These are phyloP conservation scores for Aspergillus awamori DNA, from an alignment of 2,329 filamentous ascomycete species.

Conservation along the genomic window DNA sequence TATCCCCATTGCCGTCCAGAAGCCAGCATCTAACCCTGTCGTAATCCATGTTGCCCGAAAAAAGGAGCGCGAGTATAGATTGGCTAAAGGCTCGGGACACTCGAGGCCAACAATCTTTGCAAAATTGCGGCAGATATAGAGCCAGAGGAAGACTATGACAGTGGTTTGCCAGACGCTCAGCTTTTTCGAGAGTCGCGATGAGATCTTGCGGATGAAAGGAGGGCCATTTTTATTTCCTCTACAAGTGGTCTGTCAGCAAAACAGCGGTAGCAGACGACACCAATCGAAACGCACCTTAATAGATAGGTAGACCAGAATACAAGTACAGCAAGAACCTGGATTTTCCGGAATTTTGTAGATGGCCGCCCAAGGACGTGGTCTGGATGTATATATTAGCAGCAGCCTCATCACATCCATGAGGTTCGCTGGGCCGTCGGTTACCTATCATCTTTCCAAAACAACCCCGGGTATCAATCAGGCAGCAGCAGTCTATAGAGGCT, in stretches of 20 bases:
- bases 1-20: constrained; percentile 98
- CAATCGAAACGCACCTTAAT: constrained; percentile 59
- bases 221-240: constrained; percentile 89
- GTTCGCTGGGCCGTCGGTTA: constrained; percentile 14
- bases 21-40: constrained; percentile 91
- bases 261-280: not conserved
- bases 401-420: not conserved
- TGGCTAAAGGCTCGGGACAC: constrained; percentile 88
- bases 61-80: constrained; percentile 88
- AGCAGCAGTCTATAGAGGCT: not conserved
- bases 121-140: constrained; percentile 91
- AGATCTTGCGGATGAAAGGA: constrained; percentile 53
- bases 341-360: constrained; percentile 85
- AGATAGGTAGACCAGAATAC: constrained; percentile 90
- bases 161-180: constrained; percentile 90
- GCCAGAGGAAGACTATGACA: constrained; percentile 82
- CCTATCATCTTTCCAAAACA: constrained; percentile 36
- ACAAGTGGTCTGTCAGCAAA: constrained; percentile 9
- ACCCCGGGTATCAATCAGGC: too few relatives aligned
- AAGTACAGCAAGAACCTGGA: constrained; percentile 88
- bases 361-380: constrained; percentile 92
- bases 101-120: constrained; percentile 89
- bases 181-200: constrained; percentile 67
- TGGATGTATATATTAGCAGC: constrained; percentile 29
- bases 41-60: constrained; percentile 97